Evolutionary conservation across 495 filamentous ascomycete genomes (phyloP).

Genomic region (Hyaloscypha finlandica): DNA sequence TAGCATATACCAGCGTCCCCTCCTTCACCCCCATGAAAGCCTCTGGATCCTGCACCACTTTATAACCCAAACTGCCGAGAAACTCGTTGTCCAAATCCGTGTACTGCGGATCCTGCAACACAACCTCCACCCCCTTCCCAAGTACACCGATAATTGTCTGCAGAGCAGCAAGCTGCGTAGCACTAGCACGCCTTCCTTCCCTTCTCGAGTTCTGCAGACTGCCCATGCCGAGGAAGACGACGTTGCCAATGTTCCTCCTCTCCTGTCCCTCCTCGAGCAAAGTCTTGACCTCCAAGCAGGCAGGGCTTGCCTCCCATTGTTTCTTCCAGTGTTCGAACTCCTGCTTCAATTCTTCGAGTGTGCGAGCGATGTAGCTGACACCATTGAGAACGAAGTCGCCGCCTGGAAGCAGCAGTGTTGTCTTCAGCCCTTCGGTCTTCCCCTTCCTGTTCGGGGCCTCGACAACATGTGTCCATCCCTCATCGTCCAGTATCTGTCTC

Average conservation of each 20-base stretch:
- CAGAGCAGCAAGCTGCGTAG: constrained; percentile 65
- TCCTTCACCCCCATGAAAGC: constrained; percentile 56
- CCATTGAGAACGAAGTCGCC: constrained; percentile 29
- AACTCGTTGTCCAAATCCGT: constrained; percentile 61
- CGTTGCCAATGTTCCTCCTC: constrained; percentile 20
- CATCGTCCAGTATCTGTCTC: constrained; percentile 46
- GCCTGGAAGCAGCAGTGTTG: background rate
- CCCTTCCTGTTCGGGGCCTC: constrained; percentile 19
- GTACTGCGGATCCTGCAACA: constrained; percentile 74
- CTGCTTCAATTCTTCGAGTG: constrained; percentile 39
- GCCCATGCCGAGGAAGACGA: constrained; percentile 56
- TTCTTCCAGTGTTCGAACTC: constrained; percentile 36
- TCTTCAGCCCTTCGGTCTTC: background rate
- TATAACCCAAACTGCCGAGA: constrained; percentile 51
- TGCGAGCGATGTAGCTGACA: constrained; percentile 32
- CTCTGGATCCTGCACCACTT: constrained; percentile 55
- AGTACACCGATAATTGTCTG: constrained; percentile 36
- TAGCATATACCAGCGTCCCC: constrained; percentile 51
- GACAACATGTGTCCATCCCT: constrained; percentile 61
- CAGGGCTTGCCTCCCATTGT: constrained; percentile 19
- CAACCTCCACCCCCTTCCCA: constrained; percentile 39
- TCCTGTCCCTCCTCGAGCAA: constrained; percentile 2
- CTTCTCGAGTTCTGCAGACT: constrained; percentile 37
- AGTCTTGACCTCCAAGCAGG: constrained; percentile 7
- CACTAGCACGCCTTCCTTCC: constrained; percentile 28